Percentiles rank a stretch among this genome's conserved stretches.
Conservation (phyloP, 2,329 filamentous ascomycete species). For the Lachnum nothofagi region DNA sequence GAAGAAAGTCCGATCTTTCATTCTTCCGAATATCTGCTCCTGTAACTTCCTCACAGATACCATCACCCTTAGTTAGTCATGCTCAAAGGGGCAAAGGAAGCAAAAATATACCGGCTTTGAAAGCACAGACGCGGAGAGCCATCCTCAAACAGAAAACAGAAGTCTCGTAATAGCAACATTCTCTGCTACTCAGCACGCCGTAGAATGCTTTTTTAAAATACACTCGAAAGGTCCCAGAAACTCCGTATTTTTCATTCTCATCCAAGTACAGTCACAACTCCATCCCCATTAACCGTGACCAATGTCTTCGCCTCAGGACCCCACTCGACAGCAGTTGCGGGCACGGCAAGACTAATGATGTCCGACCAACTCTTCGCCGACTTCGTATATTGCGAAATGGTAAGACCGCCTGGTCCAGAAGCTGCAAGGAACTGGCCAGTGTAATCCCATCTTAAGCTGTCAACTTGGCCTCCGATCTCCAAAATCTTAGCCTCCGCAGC, state of each 20-base stretch:
- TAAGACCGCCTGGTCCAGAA: conserved; percentile 72
- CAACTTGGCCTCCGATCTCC: conserved; percentile 73
- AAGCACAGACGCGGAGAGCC: no score
- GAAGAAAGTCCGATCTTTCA: no score
- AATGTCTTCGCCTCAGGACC: conserved; percentile 68
- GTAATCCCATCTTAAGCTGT: conserved; percentile 83
- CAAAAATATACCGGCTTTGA: no score
- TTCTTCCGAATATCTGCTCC: no score
- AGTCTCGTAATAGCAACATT: neutral
- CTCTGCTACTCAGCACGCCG: conserved; percentile 1
- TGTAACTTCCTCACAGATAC: no score
- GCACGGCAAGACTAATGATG: conserved; percentile 69
- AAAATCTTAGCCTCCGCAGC: conserved; percentile 77
- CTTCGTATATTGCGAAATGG: conserved; percentile 87
- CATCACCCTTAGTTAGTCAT: no score
- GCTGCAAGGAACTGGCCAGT: conserved; percentile 88
- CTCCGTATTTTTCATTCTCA: conserved; percentile 13
- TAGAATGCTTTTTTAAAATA: no score
- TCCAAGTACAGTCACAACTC: conserved; percentile 67
- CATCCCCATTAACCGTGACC: conserved; percentile 68
- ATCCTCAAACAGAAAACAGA: no score
- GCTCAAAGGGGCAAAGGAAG: no score
- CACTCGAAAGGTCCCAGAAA: no score
- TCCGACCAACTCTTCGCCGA: conserved; percentile 83
- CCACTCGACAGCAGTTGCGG: conserved; percentile 72